Evolutionary conservation across 257 asterid species (phyloP).

Genomic region (Ajuga chamaepitys): DNA sequence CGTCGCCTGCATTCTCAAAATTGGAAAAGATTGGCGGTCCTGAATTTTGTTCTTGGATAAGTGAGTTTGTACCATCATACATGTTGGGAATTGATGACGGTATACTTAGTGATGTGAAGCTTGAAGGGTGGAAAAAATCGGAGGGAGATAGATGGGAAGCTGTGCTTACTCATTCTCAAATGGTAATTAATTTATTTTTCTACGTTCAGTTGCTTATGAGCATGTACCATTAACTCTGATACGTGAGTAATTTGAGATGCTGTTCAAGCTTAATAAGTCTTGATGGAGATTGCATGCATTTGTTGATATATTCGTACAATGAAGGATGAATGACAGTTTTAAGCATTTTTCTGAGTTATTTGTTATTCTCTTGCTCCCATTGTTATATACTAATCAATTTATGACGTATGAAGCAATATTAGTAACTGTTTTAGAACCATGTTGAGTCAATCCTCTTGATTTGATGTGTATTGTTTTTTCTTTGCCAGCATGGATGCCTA

Average conservation of each 20-base stretch:
- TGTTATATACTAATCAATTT: background rate
- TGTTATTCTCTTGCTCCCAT: background rate
- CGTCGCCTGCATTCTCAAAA: constrained; percentile 38
- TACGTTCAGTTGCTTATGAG: constrained; percentile 1
- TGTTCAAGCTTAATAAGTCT: constrained; percentile 5
- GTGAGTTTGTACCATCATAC: constrained; percentile 64
- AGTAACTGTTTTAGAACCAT: background rate
- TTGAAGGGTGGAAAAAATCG: constrained; percentile 61
- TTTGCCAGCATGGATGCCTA: background rate
- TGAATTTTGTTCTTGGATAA: constrained; percentile 72
- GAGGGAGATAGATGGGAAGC: constrained; percentile 49
- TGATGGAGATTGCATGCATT: background rate
- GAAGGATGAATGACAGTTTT: background rate
- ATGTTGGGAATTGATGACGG: constrained; percentile 56
- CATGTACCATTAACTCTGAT: background rate
- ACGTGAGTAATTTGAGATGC: background rate
- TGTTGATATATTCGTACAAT: background rate
- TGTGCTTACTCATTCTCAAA: constrained; percentile 73
- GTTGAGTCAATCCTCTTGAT: background rate
- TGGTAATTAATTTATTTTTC: constrained; percentile 41
- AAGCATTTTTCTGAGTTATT: background rate
- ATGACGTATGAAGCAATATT: background rate
- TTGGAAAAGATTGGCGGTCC: constrained; percentile 76
- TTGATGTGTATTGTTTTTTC: background rate
- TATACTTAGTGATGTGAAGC: constrained; percentile 39